Evolutionary conservation across 768 basidiomycete species (phyloP), one percentile per base, ranked within the genome.

Genomic region (Hygrocybe coccinea): DNA sequence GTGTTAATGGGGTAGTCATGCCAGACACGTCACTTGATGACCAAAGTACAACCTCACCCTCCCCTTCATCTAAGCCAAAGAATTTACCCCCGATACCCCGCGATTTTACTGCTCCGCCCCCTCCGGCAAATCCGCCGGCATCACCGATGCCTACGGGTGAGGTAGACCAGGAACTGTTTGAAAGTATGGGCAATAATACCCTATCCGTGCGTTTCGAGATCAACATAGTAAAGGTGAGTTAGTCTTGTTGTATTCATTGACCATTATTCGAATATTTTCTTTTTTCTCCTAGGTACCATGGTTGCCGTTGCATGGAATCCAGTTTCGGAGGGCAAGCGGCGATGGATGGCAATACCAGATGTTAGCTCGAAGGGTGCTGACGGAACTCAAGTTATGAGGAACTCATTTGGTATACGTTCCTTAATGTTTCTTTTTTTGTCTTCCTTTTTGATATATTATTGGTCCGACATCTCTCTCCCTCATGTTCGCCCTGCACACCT

Each of bases 261-360:
- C 29, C 7, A 8, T 11, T n/a, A 2, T 36, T 7, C 11, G 41
- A 22, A 49, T 29, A 25, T 54, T 54, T 36, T 29, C 52, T 58
- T 33, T 43, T 57, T 56, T 48, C 36, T 55, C 63, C 0, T 63
- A 95, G 94, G 91, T 97, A 2, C 93, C 93, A 44, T 91, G 86
- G 85, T 74, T 97, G 48, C 92, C 93, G 2, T 72, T 98, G 17
- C 90, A 97, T 69, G 95, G 95, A 2, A 88, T 98, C 44, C 95
- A 98, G 66, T 98, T 97, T 75, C 84, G 95, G 47, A 79, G 95
- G 58, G 81, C 86, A 1, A 82, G 89, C 24, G 95, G 95, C 1
- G 91, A 95, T 61, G 90, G 88, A 0, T 97, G 94, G 94, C 93
- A 97, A 71, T 97, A 98, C 70, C 92, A 95, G 68, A 93, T 93